Evolutionary conservation across 1,284 basidiomycete species (phyloP).

Genomic region (Irpex rosettiformis): DNA sequence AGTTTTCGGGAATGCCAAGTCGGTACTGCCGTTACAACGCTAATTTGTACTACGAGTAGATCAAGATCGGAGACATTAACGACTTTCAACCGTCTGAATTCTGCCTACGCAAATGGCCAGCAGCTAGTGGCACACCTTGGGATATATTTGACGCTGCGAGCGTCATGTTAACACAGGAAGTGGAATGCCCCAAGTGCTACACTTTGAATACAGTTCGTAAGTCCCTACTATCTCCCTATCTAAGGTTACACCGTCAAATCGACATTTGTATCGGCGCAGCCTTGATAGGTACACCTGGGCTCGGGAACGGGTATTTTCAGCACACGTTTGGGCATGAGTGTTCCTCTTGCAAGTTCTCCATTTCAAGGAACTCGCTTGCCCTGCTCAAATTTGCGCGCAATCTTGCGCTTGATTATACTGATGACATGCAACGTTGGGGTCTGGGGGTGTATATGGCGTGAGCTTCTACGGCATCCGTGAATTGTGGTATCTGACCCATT

Average conservation of each 20-base stretch:
- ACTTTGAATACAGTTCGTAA: slow-evolving; percentile 1
- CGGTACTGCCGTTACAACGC: not conserved
- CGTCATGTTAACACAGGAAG: not conserved
- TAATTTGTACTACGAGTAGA: not conserved
- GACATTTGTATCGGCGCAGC: not conserved
- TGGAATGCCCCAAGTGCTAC: slow-evolving; percentile 7
- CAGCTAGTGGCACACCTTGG: slow-evolving; percentile 2
- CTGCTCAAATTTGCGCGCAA: slow-evolving; percentile 4
- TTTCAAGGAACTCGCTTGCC: slow-evolving; percentile 3
- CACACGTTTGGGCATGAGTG: not conserved
- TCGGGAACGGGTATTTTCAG: not conserved
- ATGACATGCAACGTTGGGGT: not conserved
- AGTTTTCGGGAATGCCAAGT: not conserved
- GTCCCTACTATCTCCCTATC: not conserved
- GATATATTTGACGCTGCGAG: slow-evolving; percentile 1
- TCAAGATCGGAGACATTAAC: not conserved
- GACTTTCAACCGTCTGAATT: not conserved
- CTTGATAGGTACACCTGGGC: not conserved
- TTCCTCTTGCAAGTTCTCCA: not conserved
- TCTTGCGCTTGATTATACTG: slow-evolving; percentile 1
- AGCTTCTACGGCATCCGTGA: not conserved
- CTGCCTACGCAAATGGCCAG: not conserved
- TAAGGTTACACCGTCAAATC: not conserved
- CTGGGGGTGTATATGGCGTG: slow-evolving; percentile 11
- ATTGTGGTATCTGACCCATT: not conserved